Evolutionary conservation across 1,284 basidiomycete genomes (phyloP), one percentile per base, ranked within the genome.

Genomic region (Leccinum pseudoinsigne): DNA sequence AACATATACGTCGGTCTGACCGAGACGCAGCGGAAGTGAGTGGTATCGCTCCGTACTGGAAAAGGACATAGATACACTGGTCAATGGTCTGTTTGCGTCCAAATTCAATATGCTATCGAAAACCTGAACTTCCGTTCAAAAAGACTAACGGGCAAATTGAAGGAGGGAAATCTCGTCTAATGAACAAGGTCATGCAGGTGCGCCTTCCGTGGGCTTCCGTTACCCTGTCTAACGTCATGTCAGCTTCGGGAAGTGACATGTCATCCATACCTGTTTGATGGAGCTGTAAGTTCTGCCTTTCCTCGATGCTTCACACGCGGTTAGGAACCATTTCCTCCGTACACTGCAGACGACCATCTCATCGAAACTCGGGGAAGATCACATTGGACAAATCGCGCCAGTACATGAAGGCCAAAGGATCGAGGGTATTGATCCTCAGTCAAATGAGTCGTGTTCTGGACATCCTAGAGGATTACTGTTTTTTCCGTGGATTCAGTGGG

Each of bases 141-240:
- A 91, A 89, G 92, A 50, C 79, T 94, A 28, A 93, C 94, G 2
- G 94, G 94, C 14, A 98, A 98, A 85, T 34, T 34, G 31, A 99
- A 99, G 77, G 97, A 99, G 97, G 97, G 67, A 99, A 98, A 81
- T 98, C 96, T 3, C 83, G 96, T 34, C 78, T 99, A 61, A 94
- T 99, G 87, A 99, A 99, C 79, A 97, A 99, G 81, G 97, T 99
- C 67, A 99, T 99, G 97, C 97, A 99, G 83, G 84, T 94, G 61
- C 66, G 86, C 67, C n/a, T 50, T 23, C 5, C 51, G 21, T 36
- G 6, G 18, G 2, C 58, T 53, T 56, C 56, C 57, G 36, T 21
- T 31, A n/a, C 55, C 14, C 12, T 40, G 23, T 60, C 60, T 38
- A 53, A 74, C 18, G 14, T 47, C 47, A 8, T 50, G 10, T 62